Base-by-base conservation (phyloP, 768 basidiomycete species). In the Lactifluus rugatus region DNA sequence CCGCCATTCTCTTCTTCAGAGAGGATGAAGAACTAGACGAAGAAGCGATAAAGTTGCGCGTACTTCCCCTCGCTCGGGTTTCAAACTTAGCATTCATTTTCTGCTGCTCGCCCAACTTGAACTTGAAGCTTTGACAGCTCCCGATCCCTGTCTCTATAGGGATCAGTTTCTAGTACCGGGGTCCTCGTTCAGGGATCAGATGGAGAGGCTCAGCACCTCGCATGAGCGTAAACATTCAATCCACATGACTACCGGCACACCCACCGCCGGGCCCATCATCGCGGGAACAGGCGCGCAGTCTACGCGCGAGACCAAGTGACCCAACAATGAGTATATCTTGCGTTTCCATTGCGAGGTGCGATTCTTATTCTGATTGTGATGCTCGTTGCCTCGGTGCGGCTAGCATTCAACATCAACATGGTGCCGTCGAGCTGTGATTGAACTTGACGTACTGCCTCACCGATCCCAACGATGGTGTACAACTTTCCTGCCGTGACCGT, bases 261-360 rank as follows among this genome's bases (percentile, higher is more conserved):
- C 41, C 70, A 19, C 19, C 2, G 17, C 16, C 16, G 17, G 37
- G 37, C n/a, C 85, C 14, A 77, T 93, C 44, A 82, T 93, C 58
- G 91, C 87, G 5, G 92, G 92, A 1, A 91, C 89, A 4, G 92
- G 92, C 1, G 86, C 85, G 1, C 87, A 83, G 60, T 89, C 87
- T 2, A 84, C 88, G 0, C 76, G 83, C 17, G 88, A 90, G 69
- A 91, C 89, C 3, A n/a, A 17, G 19, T 9, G 9, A 19, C 8
- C 5, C n/a, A 19, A 19, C 6, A 19, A 41, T 2, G 41, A 39
- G 17, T 39, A 39, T 7, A 39, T 16, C n/a, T n/a, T n/a, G n/a
- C n/a, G n/a, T n/a, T n/a, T n/a, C n/a, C n/a, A n/a, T n/a, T n/a
- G n/a, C n/a, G n/a, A n/a, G n/a, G n/a, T n/a, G n/a, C n/a, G n/a